Percentiles rank a stretch among this genome's conserved stretches.
Conservation (phyloP, 495 filamentous ascomycete genomes). For the Arthonia radiata region DNA sequence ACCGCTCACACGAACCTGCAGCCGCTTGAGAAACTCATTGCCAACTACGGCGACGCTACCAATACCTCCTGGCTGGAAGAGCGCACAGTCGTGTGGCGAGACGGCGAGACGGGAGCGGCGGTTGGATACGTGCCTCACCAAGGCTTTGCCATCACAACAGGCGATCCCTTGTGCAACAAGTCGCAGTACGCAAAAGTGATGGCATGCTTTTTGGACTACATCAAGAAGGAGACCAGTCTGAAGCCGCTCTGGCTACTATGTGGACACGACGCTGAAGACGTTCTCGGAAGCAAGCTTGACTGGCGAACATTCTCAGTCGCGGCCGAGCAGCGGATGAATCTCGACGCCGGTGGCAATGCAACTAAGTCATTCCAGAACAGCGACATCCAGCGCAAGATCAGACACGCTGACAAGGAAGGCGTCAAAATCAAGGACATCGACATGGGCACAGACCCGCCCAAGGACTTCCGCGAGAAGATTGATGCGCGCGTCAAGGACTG, state of each 20-base stretch:
- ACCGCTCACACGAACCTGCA: slow-evolving; percentile 30
- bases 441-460: slow-evolving; percentile 31
- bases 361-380: slow-evolving; percentile 27
- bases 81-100: slow-evolving; percentile 60
- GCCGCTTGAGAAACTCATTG: slow-evolving; percentile 53
- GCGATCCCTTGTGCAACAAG: slow-evolving; percentile 53
- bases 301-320: slow-evolving; percentile 67
- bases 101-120: slow-evolving; percentile 49
- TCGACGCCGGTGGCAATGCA: slow-evolving; percentile 33
- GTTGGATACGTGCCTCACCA: slow-evolving; percentile 50
- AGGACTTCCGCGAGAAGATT: slow-evolving; percentile 36
- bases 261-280: slow-evolving; percentile 39
- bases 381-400: slow-evolving; percentile 42
- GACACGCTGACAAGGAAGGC: slow-evolving; percentile 54
- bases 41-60: slow-evolving; percentile 73
- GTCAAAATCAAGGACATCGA: slow-evolving; percentile 43
- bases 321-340: slow-evolving; percentile 64
- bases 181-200: slow-evolving; percentile 47
- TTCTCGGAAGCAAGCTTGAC: slow-evolving; percentile 47
- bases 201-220: slow-evolving; percentile 41
- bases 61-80: slow-evolving; percentile 75
- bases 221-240: slow-evolving; percentile 42
- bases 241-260: slow-evolving; percentile 67
- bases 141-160: slow-evolving; percentile 52
- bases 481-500: slow-evolving; percentile 53